phyloP scores from a whole-genome alignment of 2,329 filamentous ascomycete genomes.

The Neonectria ditissima region DNA sequence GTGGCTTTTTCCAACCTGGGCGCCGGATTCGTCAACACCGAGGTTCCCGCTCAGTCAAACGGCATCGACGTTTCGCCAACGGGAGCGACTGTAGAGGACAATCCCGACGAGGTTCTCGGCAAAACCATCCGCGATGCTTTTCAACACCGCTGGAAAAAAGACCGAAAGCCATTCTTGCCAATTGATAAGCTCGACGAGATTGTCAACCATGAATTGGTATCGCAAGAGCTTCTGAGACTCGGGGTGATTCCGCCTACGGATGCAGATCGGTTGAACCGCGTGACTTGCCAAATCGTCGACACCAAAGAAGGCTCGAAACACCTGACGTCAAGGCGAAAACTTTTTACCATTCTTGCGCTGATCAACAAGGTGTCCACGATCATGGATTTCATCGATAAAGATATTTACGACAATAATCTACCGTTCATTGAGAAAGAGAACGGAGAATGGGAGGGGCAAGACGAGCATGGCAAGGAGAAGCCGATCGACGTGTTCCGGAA shows the following conservation, averaged over 20 bases:
- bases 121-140: background rate
- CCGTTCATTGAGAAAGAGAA: conserved; percentile 4
- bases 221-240: background rate
- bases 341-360: background rate
- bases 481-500: background rate
- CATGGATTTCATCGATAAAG: conserved; percentile 11
- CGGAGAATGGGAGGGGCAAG: background rate
- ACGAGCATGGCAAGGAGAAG: background rate
- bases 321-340: background rate
- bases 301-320: background rate
- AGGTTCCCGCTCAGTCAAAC: background rate
- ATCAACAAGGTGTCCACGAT: background rate
- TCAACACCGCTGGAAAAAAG: background rate
- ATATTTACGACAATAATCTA: conserved; percentile 11
- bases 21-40: background rate
- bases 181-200: background rate
- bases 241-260: background rate
- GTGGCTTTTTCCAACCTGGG: background rate
- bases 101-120: background rate
- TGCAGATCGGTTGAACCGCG: background rate
- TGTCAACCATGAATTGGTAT: background rate
- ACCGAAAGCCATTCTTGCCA: background rate
- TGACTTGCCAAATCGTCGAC: background rate
- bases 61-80: background rate
- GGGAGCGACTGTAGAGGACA: background rate